phyloP scores from a whole-genome alignment of 371 early-diverging fungal genomes.

The Haplosporangium sp. region DNA sequence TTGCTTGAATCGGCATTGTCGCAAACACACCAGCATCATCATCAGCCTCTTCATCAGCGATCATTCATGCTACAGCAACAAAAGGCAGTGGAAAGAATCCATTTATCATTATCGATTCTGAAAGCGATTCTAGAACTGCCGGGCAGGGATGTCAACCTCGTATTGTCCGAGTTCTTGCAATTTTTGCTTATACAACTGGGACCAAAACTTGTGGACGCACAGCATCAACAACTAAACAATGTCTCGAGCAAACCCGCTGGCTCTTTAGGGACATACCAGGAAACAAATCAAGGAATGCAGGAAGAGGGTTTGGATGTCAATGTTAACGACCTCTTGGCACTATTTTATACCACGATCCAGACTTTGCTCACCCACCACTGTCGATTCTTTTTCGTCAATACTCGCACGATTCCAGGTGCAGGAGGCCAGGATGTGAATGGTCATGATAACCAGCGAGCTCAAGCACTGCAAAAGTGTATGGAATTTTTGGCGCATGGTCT shows the following conservation, averaged over 20 bases:
- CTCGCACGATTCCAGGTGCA: background rate
- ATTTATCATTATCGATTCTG: slow-evolving; percentile 25
- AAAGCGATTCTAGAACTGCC: slow-evolving; percentile 30
- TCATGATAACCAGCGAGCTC: slow-evolving; percentile 8
- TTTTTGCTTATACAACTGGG: slow-evolving; percentile 41
- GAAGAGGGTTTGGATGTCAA: slow-evolving; percentile 19
- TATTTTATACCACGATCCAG: slow-evolving; percentile 28
- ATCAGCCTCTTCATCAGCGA: slow-evolving; percentile 21
- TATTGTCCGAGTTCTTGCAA: slow-evolving; percentile 24
- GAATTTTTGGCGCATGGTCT: slow-evolving; percentile 40
- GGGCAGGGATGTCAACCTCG: slow-evolving; percentile 16
- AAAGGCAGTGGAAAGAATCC: slow-evolving; percentile 25
- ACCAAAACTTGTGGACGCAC: slow-evolving; percentile 27
- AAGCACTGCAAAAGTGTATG: slow-evolving; percentile 41
- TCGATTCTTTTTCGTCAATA: slow-evolving; percentile 29
- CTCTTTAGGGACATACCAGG: background rate
- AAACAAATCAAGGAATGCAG: background rate
- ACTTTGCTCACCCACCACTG: slow-evolving; percentile 26
- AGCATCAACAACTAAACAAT: slow-evolving; percentile 7
- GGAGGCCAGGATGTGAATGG: background rate
- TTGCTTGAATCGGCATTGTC: slow-evolving; percentile 26
- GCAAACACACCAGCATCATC: slow-evolving; percentile 7
- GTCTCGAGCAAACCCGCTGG: too few species aligned
- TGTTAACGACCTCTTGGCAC: slow-evolving; percentile 33
- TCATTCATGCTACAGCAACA: slow-evolving; percentile 21